phyloP scores from a whole-genome alignment of 371 early-diverging fungal genomes.

The Umbelopsis sp. region DNA sequence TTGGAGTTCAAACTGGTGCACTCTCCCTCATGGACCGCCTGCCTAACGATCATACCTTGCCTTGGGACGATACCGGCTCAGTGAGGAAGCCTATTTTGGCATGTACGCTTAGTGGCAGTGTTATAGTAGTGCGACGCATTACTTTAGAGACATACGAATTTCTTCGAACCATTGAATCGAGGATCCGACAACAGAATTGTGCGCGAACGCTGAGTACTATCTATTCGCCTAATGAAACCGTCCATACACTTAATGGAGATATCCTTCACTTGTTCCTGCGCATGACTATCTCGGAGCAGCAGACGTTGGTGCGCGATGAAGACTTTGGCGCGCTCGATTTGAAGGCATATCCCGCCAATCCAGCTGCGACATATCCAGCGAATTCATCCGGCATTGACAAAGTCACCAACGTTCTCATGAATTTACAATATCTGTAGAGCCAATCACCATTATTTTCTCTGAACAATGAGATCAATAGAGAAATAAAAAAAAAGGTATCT shows the following conservation, averaged over 20 bases:
- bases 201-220: neutral
- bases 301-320: neutral
- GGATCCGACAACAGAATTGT: neutral
- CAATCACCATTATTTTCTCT: no score
- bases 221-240: neutral
- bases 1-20: conserved; percentile 1
- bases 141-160: neutral
- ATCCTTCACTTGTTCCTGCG: neutral
- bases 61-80: neutral
- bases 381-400: neutral
- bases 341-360: neutral
- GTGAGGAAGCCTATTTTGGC: neutral
- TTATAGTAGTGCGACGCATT: neutral
- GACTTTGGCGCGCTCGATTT: neutral
- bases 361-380: neutral
- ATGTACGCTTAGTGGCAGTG: conserved; percentile 2
- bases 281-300: neutral
- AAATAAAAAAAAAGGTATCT: neutral
- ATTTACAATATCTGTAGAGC: conserved; percentile 1
- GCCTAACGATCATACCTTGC: neutral
- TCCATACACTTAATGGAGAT: neutral
- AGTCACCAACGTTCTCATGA: neutral
- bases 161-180: neutral
- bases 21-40: neutral
- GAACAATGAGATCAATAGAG: no score